These are phyloP conservation scores for Termitomyces sp. DNA, from an alignment of 768 basidiomycete species.

Conservation along the genomic window DNA sequence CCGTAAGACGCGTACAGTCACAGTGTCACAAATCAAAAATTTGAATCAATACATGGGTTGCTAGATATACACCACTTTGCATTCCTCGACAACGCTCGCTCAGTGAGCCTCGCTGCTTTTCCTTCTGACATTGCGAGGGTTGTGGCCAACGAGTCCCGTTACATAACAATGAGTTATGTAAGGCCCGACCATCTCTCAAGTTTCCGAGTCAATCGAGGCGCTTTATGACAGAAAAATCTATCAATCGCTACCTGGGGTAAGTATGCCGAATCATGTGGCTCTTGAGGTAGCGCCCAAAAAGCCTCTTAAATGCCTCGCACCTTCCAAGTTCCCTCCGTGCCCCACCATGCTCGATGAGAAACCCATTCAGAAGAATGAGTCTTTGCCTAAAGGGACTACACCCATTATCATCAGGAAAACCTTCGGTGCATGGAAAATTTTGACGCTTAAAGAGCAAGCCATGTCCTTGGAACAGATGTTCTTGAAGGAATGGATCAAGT, in stretches of 20 bases:
- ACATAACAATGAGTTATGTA: too few relatives aligned
- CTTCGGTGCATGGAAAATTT: slow-evolving; percentile 10
- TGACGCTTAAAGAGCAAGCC: slow-evolving; percentile 5
- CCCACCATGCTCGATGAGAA: background rate
- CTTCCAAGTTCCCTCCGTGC: background rate
- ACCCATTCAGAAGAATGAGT: background rate
- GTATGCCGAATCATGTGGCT: background rate
- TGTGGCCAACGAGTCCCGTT: too few relatives aligned
- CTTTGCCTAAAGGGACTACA: background rate
- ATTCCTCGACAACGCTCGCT: too few relatives aligned
- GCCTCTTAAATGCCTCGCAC: too few relatives aligned
- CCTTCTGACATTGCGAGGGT: too few relatives aligned
- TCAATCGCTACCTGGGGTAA: background rate
- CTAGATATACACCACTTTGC: too few relatives aligned
- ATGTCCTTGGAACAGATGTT: slow-evolving; percentile 1
- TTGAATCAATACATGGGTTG: too few relatives aligned
- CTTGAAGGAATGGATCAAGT: slow-evolving; percentile 8
- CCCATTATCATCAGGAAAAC: background rate
- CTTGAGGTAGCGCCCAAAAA: background rate
- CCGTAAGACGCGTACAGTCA: too few relatives aligned
- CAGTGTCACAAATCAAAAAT: too few relatives aligned
- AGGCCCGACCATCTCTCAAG: too few relatives aligned
- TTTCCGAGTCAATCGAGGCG: background rate
- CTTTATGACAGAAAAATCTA: background rate
- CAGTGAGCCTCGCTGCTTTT: too few relatives aligned